Base-by-base conservation (phyloP, 2,329 filamentous ascomycete genomes). In the Aspergillus vadensis region DNA sequence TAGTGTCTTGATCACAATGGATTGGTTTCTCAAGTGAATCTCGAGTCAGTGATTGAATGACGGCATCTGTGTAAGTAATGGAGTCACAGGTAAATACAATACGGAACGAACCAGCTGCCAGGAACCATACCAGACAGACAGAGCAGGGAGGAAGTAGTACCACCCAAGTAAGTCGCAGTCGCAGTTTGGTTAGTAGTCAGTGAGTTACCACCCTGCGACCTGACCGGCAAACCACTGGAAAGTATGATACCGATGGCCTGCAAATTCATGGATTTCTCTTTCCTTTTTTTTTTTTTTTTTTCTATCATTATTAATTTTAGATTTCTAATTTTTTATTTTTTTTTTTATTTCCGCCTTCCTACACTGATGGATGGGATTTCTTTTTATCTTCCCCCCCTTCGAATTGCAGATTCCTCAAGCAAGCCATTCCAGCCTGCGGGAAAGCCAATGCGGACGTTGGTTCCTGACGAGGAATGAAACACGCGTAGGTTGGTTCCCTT, bases 81-180 rank as follows among this genome's bases (percentile, higher is more conserved):
- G 23, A 32, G 48, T 21, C 7, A 17, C 14, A 30, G 48, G 56
- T 52, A 58, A 58, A 23, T 53, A 58, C 56, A n/a, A 52, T 36
- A 52, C 56, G n/a, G 32, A 15, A 57, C 55, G 27, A 32, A 21
- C 15, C 9, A n/a, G 32, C 32, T 50, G 44, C 55, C 44, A 57
- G 55, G 54, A 30, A 58, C 55, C 55, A 43, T 52, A 53, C 48
- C 23, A 10, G 4, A 30, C 27, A 30, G 27, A 30, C 27, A 30
- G 27, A 30, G 27, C 27, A 30, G 27, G 27, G 27, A 50, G 30
- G 10, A n/a, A 30, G 14, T 17, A 43, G 27, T 30, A 30, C 27
- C 27, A 30, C 27, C 27, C 27, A 30, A 30, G 27, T 30, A 30
- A 30, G 27, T 30, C 27, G 27, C 27, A 30, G 27, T 30, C 27